Conservation (phyloP, 1,284 basidiomycete species). For the Ustilago xerochloae region DNA sequence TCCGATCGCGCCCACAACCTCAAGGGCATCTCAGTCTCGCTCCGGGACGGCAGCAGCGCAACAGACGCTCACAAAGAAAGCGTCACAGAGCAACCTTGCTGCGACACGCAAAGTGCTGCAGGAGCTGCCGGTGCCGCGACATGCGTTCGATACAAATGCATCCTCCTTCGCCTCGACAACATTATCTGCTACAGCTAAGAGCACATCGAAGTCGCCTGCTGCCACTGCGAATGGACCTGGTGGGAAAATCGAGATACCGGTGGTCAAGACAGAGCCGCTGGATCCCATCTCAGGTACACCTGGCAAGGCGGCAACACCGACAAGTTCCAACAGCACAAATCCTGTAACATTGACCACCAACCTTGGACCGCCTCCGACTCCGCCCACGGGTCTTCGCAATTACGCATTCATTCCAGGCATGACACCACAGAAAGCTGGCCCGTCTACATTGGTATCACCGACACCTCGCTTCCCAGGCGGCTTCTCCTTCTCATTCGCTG, state of each 20-base stretch:
- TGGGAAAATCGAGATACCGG: no score
- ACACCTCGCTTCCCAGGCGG: constrained; percentile 42
- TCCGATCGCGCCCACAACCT: background rate
- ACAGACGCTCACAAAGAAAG: constrained; percentile 1
- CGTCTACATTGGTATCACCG: constrained; percentile 15
- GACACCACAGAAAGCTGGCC: constrained; percentile 18
- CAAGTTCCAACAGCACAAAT: background rate
- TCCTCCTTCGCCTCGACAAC: background rate
- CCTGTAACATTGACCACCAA: background rate
- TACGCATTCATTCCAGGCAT: constrained; percentile 39
- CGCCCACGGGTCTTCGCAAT: constrained; percentile 25
- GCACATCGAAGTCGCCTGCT: background rate
- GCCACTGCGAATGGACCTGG: background rate
- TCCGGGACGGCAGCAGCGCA: background rate
- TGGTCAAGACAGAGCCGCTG: constrained; percentile 14
- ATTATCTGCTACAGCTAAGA: background rate
- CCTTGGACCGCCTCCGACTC: constrained; percentile 27
- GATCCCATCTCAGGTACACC: background rate
- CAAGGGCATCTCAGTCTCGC: background rate
- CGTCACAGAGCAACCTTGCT: constrained; percentile 15
- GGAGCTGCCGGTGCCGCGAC: constrained; percentile 28
- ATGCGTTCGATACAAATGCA: constrained; percentile 9
- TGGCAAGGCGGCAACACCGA: background rate
- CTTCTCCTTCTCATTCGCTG: constrained; percentile 26
- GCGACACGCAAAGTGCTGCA: constrained; percentile 29